Evolutionary conservation across 2,329 filamentous ascomycete species (phyloP).

Genomic region (Didymosphaeria variabile): DNA sequence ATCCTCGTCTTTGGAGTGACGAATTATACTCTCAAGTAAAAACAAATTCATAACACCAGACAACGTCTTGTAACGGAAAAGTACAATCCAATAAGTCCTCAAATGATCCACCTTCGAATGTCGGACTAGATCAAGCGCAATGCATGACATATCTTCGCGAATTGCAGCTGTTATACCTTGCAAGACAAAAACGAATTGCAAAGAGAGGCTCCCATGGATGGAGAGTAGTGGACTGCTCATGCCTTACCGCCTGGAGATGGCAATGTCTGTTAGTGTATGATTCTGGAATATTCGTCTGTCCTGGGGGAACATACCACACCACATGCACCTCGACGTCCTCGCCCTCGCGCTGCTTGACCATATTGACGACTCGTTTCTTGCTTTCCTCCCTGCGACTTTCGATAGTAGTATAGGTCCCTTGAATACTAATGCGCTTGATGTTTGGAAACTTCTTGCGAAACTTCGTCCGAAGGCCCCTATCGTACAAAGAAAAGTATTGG

Average conservation of each 20-base stretch:
- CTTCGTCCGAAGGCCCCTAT: constrained; percentile 10
- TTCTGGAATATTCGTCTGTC: not conserved
- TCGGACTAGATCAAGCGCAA: not conserved
- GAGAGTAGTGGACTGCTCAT: not conserved
- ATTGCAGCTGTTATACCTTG: not conserved
- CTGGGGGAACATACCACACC: constrained; percentile 7
- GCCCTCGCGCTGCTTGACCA: constrained; percentile 21
- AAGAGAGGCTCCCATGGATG: not conserved
- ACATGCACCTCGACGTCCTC: constrained; percentile 10
- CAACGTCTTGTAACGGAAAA: not conserved
- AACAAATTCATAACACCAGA: not conserved
- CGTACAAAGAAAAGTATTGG: constrained; percentile 20
- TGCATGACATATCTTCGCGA: not conserved
- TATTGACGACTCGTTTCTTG: constrained; percentile 15
- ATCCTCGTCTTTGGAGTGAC: not conserved
- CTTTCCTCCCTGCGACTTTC: not conserved
- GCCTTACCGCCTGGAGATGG: not conserved
- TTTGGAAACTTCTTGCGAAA: constrained; percentile 23
- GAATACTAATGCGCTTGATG: constrained; percentile 19
- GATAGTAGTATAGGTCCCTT: not conserved
- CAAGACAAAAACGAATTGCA: not conserved
- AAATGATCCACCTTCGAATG: not conserved
- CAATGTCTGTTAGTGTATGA: not conserved
- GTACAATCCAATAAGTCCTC: no score
- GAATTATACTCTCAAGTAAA: not conserved